These are phyloP conservation scores for Xylaria digitata DNA, from an alignment of 2,329 filamentous ascomycete species.

Conservation along the genomic window DNA sequence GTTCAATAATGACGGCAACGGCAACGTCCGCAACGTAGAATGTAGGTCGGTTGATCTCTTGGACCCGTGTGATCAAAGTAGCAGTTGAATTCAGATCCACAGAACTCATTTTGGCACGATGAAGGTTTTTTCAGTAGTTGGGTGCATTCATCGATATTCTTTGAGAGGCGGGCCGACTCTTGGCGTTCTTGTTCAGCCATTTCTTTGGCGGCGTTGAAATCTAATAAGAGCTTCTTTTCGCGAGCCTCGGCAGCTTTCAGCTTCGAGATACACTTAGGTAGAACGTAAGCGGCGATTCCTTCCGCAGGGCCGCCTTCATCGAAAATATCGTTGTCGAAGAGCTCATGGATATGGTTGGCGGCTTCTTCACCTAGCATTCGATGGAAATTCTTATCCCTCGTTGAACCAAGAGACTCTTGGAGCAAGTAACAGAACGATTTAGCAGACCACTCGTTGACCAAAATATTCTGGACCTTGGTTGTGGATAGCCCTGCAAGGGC, in stretches of 20 bases:
- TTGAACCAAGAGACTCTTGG: background rate
- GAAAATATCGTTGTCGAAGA: background rate
- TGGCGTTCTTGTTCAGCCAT: background rate
- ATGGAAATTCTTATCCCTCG: conserved; percentile 5
- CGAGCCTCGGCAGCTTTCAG: background rate
- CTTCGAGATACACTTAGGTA: background rate
- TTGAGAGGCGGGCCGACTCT: background rate
- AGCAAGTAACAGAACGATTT: conserved; percentile 15
- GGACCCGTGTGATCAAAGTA: background rate
- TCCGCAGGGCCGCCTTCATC: conserved; percentile 7
- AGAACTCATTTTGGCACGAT: background rate
- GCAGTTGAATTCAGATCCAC: conserved; percentile 1
- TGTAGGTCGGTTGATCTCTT: background rate
- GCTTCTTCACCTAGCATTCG: conserved; percentile 18
- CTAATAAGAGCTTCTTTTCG: background rate
- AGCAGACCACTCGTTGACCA: conserved; percentile 11
- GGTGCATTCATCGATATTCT: background rate
- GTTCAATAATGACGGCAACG: conserved; percentile 5
- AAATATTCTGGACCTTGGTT: conserved; percentile 1
- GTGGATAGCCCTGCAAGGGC: background rate
- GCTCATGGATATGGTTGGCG: background rate
- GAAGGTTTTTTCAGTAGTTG: background rate
- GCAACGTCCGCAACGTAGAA: conserved; percentile 14
- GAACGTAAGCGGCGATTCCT: conserved; percentile 7
- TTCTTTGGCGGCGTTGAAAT: background rate